These are phyloP conservation scores for Myxozyma neotropica DNA, from an alignment of 805 yeast genomes.

Conservation along the genomic window DNA sequence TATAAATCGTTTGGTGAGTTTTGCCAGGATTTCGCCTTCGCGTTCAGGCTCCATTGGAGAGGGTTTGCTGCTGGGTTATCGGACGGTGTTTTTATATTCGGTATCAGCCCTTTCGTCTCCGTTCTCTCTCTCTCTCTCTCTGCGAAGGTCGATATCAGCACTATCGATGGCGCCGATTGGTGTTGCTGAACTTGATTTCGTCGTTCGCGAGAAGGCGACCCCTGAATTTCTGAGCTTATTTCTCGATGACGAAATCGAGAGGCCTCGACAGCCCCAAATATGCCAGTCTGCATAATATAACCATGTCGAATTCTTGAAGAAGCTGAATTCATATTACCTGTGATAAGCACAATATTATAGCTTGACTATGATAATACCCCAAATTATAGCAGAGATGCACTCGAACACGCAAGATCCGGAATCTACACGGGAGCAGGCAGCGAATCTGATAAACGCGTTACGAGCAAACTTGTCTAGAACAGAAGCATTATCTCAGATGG, in stretches of 20 bases:
- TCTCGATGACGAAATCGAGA: neutral
- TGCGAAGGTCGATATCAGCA: no score
- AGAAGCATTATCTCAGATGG: neutral
- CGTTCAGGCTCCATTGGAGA: neutral
- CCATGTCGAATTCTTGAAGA: neutral
- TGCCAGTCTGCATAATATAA: neutral
- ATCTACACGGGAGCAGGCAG: neutral
- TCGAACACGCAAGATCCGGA: neutral
- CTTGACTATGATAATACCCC: no score
- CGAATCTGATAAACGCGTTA: neutral
- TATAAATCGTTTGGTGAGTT: slow-evolving; percentile 25
- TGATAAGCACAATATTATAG: no score
- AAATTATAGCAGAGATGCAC: neutral
- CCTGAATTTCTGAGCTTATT: neutral
- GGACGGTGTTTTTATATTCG: neutral
- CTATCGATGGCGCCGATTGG: no score
- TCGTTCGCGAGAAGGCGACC: neutral
- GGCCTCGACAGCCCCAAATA: neutral
- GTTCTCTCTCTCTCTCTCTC: no score
- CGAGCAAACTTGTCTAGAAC: neutral
- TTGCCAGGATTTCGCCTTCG: slow-evolving; percentile 10
- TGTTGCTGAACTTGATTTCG: no score
- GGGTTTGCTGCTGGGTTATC: neutral
- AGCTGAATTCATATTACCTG: no score
- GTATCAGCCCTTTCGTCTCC: neutral